These are phyloP conservation scores for Darksidea phi DNA, from an alignment of 495 filamentous ascomycete genomes.

Conservation along the genomic window DNA sequence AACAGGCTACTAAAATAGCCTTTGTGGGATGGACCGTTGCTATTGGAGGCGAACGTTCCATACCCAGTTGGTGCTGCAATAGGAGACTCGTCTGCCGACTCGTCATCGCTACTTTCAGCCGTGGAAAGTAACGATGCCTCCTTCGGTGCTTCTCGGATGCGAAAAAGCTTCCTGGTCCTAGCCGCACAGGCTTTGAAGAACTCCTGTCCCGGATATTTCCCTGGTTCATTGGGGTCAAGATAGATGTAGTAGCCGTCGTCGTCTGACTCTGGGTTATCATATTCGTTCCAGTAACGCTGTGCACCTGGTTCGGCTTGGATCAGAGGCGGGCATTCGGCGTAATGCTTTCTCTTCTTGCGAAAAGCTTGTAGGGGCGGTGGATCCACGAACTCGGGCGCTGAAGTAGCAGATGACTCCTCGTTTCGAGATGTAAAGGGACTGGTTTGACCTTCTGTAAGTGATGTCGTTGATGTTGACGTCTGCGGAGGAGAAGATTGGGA, in stretches of 20 bases:
- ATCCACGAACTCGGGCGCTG: slow-evolving; percentile 24
- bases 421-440: slow-evolving; percentile 15
- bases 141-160: slow-evolving; percentile 3
- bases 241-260: slow-evolving; percentile 45
- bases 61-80: slow-evolving; percentile 2
- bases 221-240: slow-evolving; percentile 40
- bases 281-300: slow-evolving; percentile 44
- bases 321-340: neutral
- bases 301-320: slow-evolving; percentile 10
- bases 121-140: slow-evolving; percentile 4
- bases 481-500: slow-evolving; percentile 5
- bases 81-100: slow-evolving; percentile 23
- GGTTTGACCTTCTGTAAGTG: slow-evolving; percentile 29
- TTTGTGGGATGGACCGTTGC: neutral
- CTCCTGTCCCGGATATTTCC: slow-evolving; percentile 34
- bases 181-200: slow-evolving; percentile 10
- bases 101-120: slow-evolving; percentile 15
- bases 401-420: slow-evolving; percentile 29
- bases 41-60: neutral
- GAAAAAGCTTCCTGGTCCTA: slow-evolving; percentile 21
- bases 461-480: slow-evolving; percentile 25
- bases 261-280: slow-evolving; percentile 41
- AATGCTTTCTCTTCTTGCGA: slow-evolving; percentile 37
- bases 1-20: slow-evolving; percentile 31
- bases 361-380: slow-evolving; percentile 26